phyloP scores from a whole-genome alignment of 164 flowering plant genomes.

The Stephania japonica region DNA sequence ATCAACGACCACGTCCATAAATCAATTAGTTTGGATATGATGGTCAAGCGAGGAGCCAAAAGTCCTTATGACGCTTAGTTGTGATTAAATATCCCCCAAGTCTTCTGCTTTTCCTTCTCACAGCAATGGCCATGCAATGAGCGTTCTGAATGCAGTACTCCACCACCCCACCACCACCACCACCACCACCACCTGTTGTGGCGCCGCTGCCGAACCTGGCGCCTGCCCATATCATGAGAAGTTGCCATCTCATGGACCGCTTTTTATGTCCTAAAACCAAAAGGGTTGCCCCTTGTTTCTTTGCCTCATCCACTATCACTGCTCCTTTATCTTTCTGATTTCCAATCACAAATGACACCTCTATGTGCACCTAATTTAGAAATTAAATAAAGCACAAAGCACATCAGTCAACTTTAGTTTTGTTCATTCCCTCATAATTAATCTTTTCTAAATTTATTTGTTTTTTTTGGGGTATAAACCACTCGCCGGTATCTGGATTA shows the following conservation, averaged over 20 bases:
- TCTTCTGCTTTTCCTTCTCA: slow-evolving; percentile 59
- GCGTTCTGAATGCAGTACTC: slow-evolving; percentile 76
- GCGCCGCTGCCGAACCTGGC: slow-evolving; percentile 21
- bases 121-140: slow-evolving; percentile 66
- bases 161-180: slow-evolving; percentile 36
- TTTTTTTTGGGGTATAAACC: too few species aligned
- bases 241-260: slow-evolving; percentile 56
- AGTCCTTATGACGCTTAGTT: slow-evolving; percentile 67
- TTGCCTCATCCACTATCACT: slow-evolving; percentile 63
- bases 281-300: slow-evolving; percentile 49
- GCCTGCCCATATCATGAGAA: slow-evolving; percentile 52
- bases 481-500: too few species aligned
- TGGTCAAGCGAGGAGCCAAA: slow-evolving; percentile 71
- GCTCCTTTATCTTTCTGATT: slow-evolving; percentile 57
- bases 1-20: too few species aligned
- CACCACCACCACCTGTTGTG: too few species aligned
- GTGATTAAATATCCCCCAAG: slow-evolving; percentile 69
- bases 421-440: too few species aligned
- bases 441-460: too few species aligned
- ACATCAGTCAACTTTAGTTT: too few species aligned
- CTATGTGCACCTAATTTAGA: too few species aligned
- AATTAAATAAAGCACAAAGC: too few species aligned
- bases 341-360: slow-evolving; percentile 55
- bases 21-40: too few species aligned
- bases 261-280: slow-evolving; percentile 75